Evolutionary conservation across 345 rosid genomes (phyloP).

Genomic region (Aquilaria sinensis): DNA sequence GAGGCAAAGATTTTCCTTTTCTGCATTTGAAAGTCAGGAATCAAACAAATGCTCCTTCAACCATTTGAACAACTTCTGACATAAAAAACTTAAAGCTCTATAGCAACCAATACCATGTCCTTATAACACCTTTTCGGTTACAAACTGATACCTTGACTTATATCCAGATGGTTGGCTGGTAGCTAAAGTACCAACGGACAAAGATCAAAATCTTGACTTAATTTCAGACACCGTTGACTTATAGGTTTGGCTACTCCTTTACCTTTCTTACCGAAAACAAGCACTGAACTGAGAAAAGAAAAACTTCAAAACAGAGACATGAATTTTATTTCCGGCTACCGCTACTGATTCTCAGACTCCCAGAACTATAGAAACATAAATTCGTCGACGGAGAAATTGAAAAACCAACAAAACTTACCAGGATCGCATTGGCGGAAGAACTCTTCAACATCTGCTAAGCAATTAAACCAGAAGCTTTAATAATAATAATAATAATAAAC

Average conservation of each 20-base stretch:
- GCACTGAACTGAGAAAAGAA: neutral
- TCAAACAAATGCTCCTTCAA: neutral
- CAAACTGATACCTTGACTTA: neutral
- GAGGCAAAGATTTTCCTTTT: conserved; percentile 84
- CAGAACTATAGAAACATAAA: neutral
- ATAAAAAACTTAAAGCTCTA: neutral
- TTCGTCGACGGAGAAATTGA: neutral
- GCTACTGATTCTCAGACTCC: neutral
- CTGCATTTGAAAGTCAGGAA: conserved; percentile 26
- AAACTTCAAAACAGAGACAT: neutral
- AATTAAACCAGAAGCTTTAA: neutral
- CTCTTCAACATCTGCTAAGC: conserved; percentile 55
- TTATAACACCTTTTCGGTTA: neutral
- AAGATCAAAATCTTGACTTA: neutral
- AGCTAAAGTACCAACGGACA: neutral
- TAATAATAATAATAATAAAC: neutral
- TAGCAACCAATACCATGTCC: too few species aligned
- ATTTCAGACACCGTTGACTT: too few species aligned
- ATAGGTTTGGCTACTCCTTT: too few species aligned
- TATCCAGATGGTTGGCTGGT: neutral
- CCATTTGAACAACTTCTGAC: neutral
- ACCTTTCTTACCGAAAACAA: neutral
- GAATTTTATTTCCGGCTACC: conserved; percentile 1
- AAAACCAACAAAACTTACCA: conserved; percentile 29
- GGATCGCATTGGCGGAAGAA: conserved; percentile 76